These are phyloP conservation scores for Diaporthe ampelina DNA, from an alignment of 2,329 filamentous ascomycete species.

Conservation along the genomic window DNA sequence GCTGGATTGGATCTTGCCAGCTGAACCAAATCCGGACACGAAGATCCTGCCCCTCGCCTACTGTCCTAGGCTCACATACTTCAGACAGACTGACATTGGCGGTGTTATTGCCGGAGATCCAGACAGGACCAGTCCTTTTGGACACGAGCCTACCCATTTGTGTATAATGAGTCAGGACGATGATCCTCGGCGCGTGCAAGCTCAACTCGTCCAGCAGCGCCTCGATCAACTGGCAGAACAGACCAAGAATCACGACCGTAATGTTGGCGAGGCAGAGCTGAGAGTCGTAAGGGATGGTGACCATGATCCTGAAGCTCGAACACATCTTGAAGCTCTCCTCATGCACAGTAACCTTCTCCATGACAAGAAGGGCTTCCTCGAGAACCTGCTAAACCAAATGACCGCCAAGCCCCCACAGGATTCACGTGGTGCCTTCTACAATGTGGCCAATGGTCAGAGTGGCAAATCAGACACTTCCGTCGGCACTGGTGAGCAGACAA, in stretches of 20 bases:
- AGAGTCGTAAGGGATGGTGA: constrained; percentile 67
- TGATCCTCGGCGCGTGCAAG: constrained; percentile 90
- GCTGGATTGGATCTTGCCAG: constrained; percentile 93
- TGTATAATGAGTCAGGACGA: constrained; percentile 95
- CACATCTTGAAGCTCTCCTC: constrained; percentile 72
- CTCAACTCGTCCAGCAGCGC: constrained; percentile 85
- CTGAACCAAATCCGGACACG: constrained; percentile 90
- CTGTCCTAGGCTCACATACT: constrained; percentile 96
- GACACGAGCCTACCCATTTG: constrained; percentile 91
- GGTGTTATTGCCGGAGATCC: constrained; percentile 84
- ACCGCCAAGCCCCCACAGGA: constrained; percentile 52
- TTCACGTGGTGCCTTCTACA: constrained; percentile 7
- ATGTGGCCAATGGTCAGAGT: constrained; percentile 35
- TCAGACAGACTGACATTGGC: constrained; percentile 94
- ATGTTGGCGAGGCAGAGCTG: constrained; percentile 82
- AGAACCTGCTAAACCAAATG: constrained; percentile 69
- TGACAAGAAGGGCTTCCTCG: constrained; percentile 71
- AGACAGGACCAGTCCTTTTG: constrained; percentile 88
- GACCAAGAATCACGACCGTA: constrained; percentile 79
- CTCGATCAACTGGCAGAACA: constrained; percentile 84
- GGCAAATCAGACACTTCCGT: constrained; percentile 57
- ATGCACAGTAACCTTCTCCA: constrained; percentile 68
- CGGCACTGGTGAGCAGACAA: constrained; percentile 69
- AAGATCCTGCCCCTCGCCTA: constrained; percentile 94
- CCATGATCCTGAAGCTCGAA: constrained; percentile 64